These are phyloP conservation scores for Suillus brevipes DNA, from an alignment of 768 basidiomycete species.

Conservation along the genomic window DNA sequence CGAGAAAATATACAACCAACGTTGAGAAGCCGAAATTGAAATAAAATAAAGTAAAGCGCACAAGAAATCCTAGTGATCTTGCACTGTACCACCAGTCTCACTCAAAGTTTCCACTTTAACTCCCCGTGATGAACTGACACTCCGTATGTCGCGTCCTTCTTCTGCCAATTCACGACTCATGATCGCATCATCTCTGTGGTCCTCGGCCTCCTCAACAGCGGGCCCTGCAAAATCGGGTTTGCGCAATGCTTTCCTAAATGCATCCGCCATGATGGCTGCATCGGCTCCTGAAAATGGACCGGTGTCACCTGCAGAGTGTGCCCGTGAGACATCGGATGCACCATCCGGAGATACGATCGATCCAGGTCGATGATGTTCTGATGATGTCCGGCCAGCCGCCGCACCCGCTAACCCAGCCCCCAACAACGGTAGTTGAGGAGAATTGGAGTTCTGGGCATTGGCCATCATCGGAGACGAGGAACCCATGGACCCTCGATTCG, in stretches of 20 bases:
- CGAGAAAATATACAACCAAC: conserved; percentile 33
- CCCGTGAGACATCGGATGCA: conserved; percentile 67
- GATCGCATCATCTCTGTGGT: conserved; percentile 39
- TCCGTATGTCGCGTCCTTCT: conserved; percentile 86
- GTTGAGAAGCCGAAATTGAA: conserved; percentile 34
- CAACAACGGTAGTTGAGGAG: conserved; percentile 50
- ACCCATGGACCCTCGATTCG: conserved; percentile 74
- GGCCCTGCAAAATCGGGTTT: conserved; percentile 83
- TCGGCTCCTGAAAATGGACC: conserved; percentile 81
- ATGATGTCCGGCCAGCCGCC: conserved; percentile 30
- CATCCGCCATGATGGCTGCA: conserved; percentile 91
- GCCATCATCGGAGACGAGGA: conserved; percentile 84
- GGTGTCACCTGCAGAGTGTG: conserved; percentile 59
- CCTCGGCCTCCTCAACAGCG: conserved; percentile 62
- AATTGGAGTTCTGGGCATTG: conserved; percentile 44
- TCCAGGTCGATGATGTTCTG: conserved; percentile 34
- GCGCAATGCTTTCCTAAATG: conserved; percentile 83
- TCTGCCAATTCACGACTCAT: conserved; percentile 79
- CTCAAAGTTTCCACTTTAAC: conserved; percentile 74
- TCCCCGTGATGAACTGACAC: conserved; percentile 77
- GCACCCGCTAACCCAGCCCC: conserved; percentile 35
- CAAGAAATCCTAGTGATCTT: conserved; percentile 43
- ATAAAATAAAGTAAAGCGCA: conserved; percentile 38
- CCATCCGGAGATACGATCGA: conserved; percentile 64
- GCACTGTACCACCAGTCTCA: conserved; percentile 47